A percentile compares a stretch with the other conserved stretches of the same genome.
Conservation (phyloP, 768 basidiomycete species). For the Auriscalpium microsporum region DNA sequence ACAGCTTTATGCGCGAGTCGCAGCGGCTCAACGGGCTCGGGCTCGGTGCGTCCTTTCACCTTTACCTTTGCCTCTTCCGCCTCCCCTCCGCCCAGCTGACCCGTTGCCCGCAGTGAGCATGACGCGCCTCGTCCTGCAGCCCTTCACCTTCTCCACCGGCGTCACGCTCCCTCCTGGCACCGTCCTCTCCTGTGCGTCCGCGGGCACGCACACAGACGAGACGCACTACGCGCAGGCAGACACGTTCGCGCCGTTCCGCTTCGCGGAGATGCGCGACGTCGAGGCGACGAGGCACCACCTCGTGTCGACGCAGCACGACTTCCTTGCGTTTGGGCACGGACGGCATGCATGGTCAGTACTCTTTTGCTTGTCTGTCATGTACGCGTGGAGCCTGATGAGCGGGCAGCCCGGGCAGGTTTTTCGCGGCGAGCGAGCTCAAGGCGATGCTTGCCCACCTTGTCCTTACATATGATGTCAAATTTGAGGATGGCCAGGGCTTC, state of each 20-base stretch:
- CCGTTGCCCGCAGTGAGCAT: conserved; percentile 12
- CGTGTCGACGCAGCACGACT: conserved; percentile 11
- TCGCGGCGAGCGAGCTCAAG: conserved; percentile 28
- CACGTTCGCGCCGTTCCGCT: conserved; percentile 36
- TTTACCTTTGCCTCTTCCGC: too few species aligned
- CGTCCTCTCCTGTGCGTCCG: conserved; percentile 22
- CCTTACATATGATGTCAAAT: conserved; percentile 24
- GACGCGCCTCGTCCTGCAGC: conserved; percentile 26
- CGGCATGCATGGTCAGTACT: conserved; percentile 19
- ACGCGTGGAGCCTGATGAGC: not conserved
- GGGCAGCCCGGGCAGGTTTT: conserved; percentile 28
- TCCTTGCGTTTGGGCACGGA: conserved; percentile 20
- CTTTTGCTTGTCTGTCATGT: not conserved
- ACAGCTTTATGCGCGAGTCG: conserved; percentile 21
- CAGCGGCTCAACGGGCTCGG: conserved; percentile 8
- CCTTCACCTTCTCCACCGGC: conserved; percentile 38
- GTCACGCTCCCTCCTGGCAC: conserved; percentile 32
- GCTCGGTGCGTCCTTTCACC: not conserved
- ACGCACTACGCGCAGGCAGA: conserved; percentile 25
- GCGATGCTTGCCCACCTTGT: conserved; percentile 25
- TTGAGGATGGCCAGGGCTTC: conserved; percentile 13
- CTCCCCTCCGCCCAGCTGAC: not conserved
- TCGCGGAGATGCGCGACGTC: conserved; percentile 11
- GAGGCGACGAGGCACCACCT: not conserved
- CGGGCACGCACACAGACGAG: conserved; percentile 24